phyloP scores from a whole-genome alignment of 2,329 filamentous ascomycete genomes.

The Penicillium sp. region DNA sequence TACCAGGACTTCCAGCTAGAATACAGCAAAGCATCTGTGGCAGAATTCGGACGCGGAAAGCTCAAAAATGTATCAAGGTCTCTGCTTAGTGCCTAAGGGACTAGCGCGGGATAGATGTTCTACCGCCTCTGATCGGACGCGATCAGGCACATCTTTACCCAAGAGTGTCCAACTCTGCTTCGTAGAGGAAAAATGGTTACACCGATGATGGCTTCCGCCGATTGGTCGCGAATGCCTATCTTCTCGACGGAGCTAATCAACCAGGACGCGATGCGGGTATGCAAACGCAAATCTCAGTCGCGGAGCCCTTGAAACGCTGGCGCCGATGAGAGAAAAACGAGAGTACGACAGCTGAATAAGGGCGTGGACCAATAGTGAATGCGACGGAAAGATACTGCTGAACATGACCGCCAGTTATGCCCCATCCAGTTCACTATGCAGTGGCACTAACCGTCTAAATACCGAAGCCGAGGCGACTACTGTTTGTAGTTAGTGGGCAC shows the following conservation, averaged over 20 bases:
- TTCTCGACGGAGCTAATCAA: conserved; percentile 47
- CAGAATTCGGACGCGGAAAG: conserved; percentile 38
- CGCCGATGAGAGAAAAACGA: conserved; percentile 32
- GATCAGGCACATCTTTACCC: conserved; percentile 59
- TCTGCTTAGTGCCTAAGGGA: conserved; percentile 35
- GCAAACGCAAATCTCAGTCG: conserved; percentile 21
- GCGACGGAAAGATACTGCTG: neutral
- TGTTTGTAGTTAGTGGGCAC: neutral
- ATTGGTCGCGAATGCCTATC: conserved; percentile 61
- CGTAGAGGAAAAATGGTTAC: conserved; percentile 66
- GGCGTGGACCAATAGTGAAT: neutral
- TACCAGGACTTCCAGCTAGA: conserved; percentile 56
- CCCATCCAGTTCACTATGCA: conserved; percentile 1
- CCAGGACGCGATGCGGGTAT: conserved; percentile 39
- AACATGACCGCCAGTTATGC: conserved; percentile 5
- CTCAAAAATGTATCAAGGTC: conserved; percentile 24
- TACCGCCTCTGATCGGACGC: conserved; percentile 63
- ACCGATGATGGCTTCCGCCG: conserved; percentile 68
- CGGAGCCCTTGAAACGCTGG: conserved; percentile 36
- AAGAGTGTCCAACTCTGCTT: conserved; percentile 59
- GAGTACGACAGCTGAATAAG: neutral
- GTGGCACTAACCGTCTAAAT: neutral
- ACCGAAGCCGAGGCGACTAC: conserved; percentile 7
- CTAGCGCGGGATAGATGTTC: conserved; percentile 39
- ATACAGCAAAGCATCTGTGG: conserved; percentile 50